Evolutionary conservation across 2,329 filamentous ascomycete genomes (phyloP).

Genomic region (Mollisiaceae sp.): DNA sequence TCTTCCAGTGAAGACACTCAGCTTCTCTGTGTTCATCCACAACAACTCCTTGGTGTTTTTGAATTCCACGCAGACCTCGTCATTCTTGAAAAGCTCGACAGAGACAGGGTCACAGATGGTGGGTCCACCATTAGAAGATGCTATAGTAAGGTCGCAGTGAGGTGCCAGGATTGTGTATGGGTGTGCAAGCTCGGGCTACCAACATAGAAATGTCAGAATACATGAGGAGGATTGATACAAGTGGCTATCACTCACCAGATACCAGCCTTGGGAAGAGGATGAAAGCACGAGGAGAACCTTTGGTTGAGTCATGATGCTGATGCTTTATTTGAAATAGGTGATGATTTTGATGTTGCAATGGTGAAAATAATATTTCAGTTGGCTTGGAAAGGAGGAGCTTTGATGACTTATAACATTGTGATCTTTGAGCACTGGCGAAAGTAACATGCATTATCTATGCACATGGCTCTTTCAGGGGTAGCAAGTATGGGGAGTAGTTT

Average conservation of each 20-base stretch:
- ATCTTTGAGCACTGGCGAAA: too few species aligned
- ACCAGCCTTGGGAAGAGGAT: slow-evolving; percentile 57
- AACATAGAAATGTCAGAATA: too few species aligned
- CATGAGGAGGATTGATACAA: too few species aligned
- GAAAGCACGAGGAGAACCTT: slow-evolving; percentile 56
- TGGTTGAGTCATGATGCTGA: slow-evolving; percentile 34
- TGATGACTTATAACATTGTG: too few species aligned
- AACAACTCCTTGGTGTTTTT: slow-evolving; percentile 50
- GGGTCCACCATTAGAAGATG: slow-evolving; percentile 49
- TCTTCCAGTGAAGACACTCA: slow-evolving; percentile 51
- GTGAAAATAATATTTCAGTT: too few species aligned
- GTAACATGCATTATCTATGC: too few species aligned
- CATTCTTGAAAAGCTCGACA: slow-evolving; percentile 48
- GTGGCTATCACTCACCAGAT: slow-evolving; percentile 44
- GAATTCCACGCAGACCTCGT: slow-evolving; percentile 47
- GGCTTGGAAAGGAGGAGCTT: too few species aligned
- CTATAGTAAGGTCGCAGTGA: slow-evolving; percentile 47
- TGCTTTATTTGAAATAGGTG: neutral
- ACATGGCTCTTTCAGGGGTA: too few species aligned
- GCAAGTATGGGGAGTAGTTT: too few species aligned
- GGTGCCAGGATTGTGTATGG: slow-evolving; percentile 49
- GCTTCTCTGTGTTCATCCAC: slow-evolving; percentile 57
- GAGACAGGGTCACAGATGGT: slow-evolving; percentile 51
- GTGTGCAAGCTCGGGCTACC: slow-evolving; percentile 53
- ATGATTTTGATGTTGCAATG: too few species aligned